A percentile compares a stretch with the other conserved stretches of the same genome.
These are phyloP conservation scores for Euclidium syriacum DNA, from an alignment of 345 rosid species.

Conservation along the genomic window DNA sequence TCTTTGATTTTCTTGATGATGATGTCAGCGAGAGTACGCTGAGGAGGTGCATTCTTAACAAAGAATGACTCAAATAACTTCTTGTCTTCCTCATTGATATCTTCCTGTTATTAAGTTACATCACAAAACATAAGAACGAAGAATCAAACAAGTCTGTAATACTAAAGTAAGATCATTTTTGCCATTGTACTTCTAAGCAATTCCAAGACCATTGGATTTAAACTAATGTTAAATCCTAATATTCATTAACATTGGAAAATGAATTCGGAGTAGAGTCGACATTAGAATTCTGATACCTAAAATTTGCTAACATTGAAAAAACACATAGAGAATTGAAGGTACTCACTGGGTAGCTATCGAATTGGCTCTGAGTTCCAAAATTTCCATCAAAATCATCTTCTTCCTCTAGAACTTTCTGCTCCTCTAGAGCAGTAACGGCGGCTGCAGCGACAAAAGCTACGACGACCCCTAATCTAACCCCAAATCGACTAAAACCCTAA, in stretches of 20 bases:
- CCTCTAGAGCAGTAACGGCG: constrained; percentile 34
- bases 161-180: too few species aligned
- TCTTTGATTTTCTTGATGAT: constrained; percentile 66
- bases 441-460: constrained; percentile 37
- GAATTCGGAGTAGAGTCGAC: too few species aligned
- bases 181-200: too few species aligned
- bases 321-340: neutral
- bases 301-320: too few species aligned
- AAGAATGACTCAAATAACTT: constrained; percentile 74
- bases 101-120: constrained; percentile 41
- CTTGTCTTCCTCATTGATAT: constrained; percentile 77
- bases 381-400: constrained; percentile 59
- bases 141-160: too few species aligned
- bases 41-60: constrained; percentile 59
- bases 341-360: constrained; percentile 51
- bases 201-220: too few species aligned
- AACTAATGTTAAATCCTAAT: neutral
- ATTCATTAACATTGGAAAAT: neutral
- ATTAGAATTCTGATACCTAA: too few species aligned
- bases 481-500: too few species aligned
- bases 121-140: too few species aligned
- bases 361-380: constrained; percentile 52
- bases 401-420: constrained; percentile 24
- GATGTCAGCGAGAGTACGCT: constrained; percentile 70
- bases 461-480: too few species aligned